Evolutionary conservation across 2,329 filamentous ascomycete species (phyloP).

Genomic region (Helicocarpus griseus): DNA sequence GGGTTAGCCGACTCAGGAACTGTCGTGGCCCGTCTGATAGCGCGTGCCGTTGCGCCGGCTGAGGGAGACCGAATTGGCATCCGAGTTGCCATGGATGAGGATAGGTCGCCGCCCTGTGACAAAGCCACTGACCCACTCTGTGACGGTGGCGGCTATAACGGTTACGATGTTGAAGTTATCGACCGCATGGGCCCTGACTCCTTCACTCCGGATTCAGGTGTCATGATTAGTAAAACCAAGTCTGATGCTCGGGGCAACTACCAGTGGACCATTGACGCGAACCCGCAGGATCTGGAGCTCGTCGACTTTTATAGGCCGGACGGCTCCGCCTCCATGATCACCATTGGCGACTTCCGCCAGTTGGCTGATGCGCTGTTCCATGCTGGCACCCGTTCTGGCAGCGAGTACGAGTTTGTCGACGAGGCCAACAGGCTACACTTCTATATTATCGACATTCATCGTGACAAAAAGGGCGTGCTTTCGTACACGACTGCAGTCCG

Average conservation of each 20-base stretch:
- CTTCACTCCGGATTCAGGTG: slow-evolving; percentile 12
- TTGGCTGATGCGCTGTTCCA: slow-evolving; percentile 13
- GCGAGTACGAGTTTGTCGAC: slow-evolving; percentile 13
- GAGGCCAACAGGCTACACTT: slow-evolving; percentile 12
- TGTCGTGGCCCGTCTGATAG: slow-evolving; percentile 10
- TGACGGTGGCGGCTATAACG: slow-evolving; percentile 10
- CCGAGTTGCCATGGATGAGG: slow-evolving; percentile 11
- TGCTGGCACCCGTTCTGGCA: slow-evolving; percentile 14
- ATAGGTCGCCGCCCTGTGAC: slow-evolving; percentile 9
- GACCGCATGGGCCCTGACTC: slow-evolving; percentile 14
- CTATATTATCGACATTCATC: slow-evolving; percentile 12
- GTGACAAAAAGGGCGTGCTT: slow-evolving; percentile 10
- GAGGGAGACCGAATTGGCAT: slow-evolving; percentile 9
- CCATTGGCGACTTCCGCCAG: slow-evolving; percentile 13
- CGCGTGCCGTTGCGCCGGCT: slow-evolving; percentile 8
- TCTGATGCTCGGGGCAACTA: slow-evolving; percentile 2
- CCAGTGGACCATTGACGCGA: slow-evolving; percentile 15
- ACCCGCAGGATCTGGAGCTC: slow-evolving; percentile 12
- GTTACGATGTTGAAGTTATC: slow-evolving; percentile 13
- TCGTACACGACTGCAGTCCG: slow-evolving; percentile 12
- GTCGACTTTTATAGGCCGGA: slow-evolving; percentile 12
- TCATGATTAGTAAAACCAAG: slow-evolving; percentile 13
- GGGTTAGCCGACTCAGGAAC: slow-evolving; percentile 9
- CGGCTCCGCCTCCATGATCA: slow-evolving; percentile 9
- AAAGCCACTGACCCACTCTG: slow-evolving; percentile 9